Conservation (phyloP, 2,329 filamentous ascomycete genomes). For the Septoria linicola region DNA sequence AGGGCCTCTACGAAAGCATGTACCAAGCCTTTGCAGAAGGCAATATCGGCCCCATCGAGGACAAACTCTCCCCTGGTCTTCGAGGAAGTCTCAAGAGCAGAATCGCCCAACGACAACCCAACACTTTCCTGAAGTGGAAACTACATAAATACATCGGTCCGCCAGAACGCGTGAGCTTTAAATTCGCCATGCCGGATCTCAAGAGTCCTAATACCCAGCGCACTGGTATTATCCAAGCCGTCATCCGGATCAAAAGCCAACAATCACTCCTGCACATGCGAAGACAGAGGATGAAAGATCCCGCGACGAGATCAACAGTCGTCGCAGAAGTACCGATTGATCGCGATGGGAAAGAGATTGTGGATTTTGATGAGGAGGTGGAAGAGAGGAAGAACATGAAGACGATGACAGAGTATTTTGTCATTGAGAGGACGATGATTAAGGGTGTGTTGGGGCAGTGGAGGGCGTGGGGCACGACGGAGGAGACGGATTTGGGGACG, state of each 20-base stretch:
- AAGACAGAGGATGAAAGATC: slow-evolving; percentile 23
- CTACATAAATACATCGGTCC: slow-evolving; percentile 31
- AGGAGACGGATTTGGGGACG: slow-evolving; percentile 44
- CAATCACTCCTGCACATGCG: slow-evolving; percentile 32
- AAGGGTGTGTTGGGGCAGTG: slow-evolving; percentile 44
- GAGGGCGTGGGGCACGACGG: slow-evolving; percentile 52
- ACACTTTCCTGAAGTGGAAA: slow-evolving; percentile 32
- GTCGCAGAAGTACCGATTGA: slow-evolving; percentile 36
- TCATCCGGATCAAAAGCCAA: slow-evolving; percentile 33
- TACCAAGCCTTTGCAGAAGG: slow-evolving; percentile 50
- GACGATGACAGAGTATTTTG: slow-evolving; percentile 51
- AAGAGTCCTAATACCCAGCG: slow-evolving; percentile 31
- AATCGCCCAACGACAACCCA: slow-evolving; percentile 40
- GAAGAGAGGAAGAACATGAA: slow-evolving; percentile 38
- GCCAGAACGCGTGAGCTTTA: slow-evolving; percentile 33
- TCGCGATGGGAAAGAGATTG: slow-evolving; percentile 29
- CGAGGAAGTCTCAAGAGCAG: slow-evolving; percentile 35
- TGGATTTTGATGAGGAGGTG: slow-evolving; percentile 39
- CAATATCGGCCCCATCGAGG: slow-evolving; percentile 30
- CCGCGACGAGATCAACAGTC: slow-evolving; percentile 11
- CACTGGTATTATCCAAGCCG: slow-evolving; percentile 34
- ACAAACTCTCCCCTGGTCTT: slow-evolving; percentile 27
- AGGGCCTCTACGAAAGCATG: slow-evolving; percentile 47
- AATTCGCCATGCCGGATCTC: slow-evolving; percentile 17
- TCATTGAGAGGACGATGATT: slow-evolving; percentile 49